These are phyloP conservation scores for Aphanomyces astaci DNA, from an alignment of 352 stramenopile genomes.

Conservation along the genomic window DNA sequence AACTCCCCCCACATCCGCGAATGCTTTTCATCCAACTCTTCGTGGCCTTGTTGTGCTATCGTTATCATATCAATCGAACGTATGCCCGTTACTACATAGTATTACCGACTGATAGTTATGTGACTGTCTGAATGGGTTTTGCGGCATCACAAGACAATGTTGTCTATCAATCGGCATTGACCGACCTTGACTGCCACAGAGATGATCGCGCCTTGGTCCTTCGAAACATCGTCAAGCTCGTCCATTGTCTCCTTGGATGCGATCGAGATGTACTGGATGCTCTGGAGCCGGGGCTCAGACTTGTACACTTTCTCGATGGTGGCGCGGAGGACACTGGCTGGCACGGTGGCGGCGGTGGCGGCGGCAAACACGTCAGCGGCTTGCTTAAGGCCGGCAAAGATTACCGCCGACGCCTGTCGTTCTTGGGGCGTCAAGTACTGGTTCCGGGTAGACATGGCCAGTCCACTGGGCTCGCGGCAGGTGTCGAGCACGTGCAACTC, in stretches of 20 bases:
- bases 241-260: conserved; percentile 93
- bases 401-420: conserved; percentile 72
- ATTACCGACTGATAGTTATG: too few species aligned
- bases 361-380: conserved; percentile 41
- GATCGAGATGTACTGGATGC: conserved; percentile 96
- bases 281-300: conserved; percentile 83
- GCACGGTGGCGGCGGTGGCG: conserved; percentile 26
- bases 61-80: too few species aligned
- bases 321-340: conserved; percentile 31
- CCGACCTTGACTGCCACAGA: conserved; percentile 94
- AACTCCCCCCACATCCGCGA: too few species aligned
- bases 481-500: conserved; percentile 89
- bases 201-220: conserved; percentile 75
- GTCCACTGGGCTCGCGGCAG: conserved; percentile 90
- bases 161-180: conserved; percentile 96
- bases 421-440: conserved; percentile 92
- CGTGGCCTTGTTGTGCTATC: too few species aligned
- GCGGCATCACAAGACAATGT: conserved; percentile 89
- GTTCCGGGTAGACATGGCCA: conserved; percentile 98
- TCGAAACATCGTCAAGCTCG: conserved; percentile 74
- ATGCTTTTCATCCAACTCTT: too few species aligned
- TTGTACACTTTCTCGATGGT: conserved; percentile 51
- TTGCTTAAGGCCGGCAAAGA: conserved; percentile 74
- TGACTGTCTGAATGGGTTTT: too few species aligned
- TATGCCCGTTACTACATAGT: too few species aligned